Conservation (phyloP, 352 stramenopile species). For the Phytopythium litorale region DNA sequence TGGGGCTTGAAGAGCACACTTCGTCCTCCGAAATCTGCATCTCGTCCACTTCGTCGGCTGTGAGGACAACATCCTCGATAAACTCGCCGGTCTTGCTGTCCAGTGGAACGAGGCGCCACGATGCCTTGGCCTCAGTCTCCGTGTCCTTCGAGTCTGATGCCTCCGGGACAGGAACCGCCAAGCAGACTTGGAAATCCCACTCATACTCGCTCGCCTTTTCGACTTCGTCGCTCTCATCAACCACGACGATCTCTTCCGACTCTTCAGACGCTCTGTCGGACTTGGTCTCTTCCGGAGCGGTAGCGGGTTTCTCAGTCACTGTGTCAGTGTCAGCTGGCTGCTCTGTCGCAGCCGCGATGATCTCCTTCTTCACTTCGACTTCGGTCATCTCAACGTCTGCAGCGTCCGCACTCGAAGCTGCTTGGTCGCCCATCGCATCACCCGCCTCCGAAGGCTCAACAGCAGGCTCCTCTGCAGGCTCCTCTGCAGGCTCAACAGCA, state of each 20-base stretch:
- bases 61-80: slow-evolving; percentile 48
- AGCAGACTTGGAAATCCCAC: slow-evolving; percentile 36
- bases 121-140: background rate
- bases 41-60: slow-evolving; percentile 46
- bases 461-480: slow-evolving; percentile 1
- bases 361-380: slow-evolving; percentile 21
- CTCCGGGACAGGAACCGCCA: slow-evolving; percentile 28
- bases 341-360: slow-evolving; percentile 7
- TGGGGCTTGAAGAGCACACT: slow-evolving; percentile 37
- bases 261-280: background rate
- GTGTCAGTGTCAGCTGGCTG: background rate
- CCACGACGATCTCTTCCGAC: slow-evolving; percentile 5
- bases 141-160: slow-evolving; percentile 4
- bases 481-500: slow-evolving; percentile 1
- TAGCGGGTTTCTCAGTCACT: background rate
- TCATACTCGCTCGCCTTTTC: slow-evolving; percentile 20
- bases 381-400: slow-evolving; percentile 4
- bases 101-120: slow-evolving; percentile 59
- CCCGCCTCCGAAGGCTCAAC: background rate
- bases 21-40: slow-evolving; percentile 68
- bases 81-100: slow-evolving; percentile 48
- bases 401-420: background rate
- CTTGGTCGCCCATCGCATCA: background rate
- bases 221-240: slow-evolving; percentile 7
- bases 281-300: background rate